Evolutionary conservation across 768 basidiomycete genomes (phyloP), one percentile per base, ranked within the genome.

Genomic region (Tubosaeta brunneosetosa): DNA sequence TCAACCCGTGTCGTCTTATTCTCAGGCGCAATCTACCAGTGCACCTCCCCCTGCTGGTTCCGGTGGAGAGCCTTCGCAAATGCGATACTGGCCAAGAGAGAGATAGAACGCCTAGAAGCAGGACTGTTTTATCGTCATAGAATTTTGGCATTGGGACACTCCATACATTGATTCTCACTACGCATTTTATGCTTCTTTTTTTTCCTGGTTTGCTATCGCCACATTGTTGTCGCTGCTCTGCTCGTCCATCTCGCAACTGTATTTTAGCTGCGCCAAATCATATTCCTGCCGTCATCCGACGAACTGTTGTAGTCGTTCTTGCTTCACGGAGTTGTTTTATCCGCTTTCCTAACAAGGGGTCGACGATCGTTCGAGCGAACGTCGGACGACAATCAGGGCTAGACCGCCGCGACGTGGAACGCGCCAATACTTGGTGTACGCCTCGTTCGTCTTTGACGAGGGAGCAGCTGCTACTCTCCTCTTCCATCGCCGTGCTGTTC

Each of bases 21-120:
- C 63, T 34, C 71, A 65, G 4, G 46, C 53, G 16, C 59, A 60
- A 9, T 50, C 70, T 14, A 38, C 64, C 14, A 58, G 41, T 40
- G 50, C 60, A 22, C 46, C 66, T 19, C 62, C 70, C 48, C 58
- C 70, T 37, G 55, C 69, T 58, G 65, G 63, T 47, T 52, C 66
- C 47, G 62, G 51, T 57, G 60, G 47, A 51, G 55, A 56, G 29
- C 26, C 60, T 47, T 59, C 66, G n/a, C 70, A 71, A 17, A 25
- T 55, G 47, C 55, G 56, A 0, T 70, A 64, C 50, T 67, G 69
- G 66, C 4, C 57, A 26, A 55, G 60, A 34, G 66, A 66, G 33
- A 62, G 55, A 40, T 61, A 49, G 31, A 29, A 47, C 45, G 1
- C 36, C 45, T 55, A 55, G 51, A 57, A 50, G 17, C 36, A 50